Percentiles rank a stretch among this genome's conserved stretches.
phyloP scores from a whole-genome alignment of 1,284 basidiomycete species.

The Cerrena zonata region DNA sequence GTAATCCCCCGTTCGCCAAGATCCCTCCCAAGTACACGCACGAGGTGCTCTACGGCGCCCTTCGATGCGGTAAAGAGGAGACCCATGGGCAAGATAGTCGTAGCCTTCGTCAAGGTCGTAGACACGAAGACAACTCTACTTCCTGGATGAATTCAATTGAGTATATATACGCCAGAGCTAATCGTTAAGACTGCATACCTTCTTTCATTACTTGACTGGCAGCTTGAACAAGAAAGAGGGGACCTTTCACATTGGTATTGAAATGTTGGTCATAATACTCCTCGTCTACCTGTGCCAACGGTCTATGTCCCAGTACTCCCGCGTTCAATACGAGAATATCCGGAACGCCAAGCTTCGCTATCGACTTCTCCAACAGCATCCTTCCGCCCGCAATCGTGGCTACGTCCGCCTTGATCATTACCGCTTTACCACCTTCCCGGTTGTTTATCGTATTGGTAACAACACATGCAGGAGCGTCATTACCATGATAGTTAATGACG shows the following conservation, averaged over 20 bases:
- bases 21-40: conserved; percentile 49
- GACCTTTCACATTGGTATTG: conserved; percentile 51
- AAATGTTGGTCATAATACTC: conserved; percentile 44
- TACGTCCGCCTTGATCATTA: conserved; percentile 48
- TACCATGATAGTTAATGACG: conserved; percentile 46
- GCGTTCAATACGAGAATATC: conserved; percentile 56
- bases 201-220: conserved; percentile 37
- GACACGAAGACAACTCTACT: conserved; percentile 54
- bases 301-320: conserved; percentile 44
- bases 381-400: conserved; percentile 40
- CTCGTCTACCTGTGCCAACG: conserved; percentile 44
- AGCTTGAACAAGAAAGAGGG: conserved; percentile 49
- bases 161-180: background rate
- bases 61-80: conserved; percentile 51
- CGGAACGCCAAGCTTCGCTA: conserved; percentile 43
- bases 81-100: conserved; percentile 40
- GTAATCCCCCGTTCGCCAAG: conserved; percentile 43
- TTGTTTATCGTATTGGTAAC: conserved; percentile 40
- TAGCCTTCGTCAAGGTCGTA: conserved; percentile 40
- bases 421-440: conserved; percentile 40
- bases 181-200: conserved; percentile 30
- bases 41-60: conserved; percentile 48
- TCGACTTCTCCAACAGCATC: conserved; percentile 39
- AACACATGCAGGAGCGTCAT: conserved; percentile 37
- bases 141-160: conserved; percentile 25